Conservation (phyloP, 148 eudicot genomes). For the Salicornia ramosissima region DNA sequence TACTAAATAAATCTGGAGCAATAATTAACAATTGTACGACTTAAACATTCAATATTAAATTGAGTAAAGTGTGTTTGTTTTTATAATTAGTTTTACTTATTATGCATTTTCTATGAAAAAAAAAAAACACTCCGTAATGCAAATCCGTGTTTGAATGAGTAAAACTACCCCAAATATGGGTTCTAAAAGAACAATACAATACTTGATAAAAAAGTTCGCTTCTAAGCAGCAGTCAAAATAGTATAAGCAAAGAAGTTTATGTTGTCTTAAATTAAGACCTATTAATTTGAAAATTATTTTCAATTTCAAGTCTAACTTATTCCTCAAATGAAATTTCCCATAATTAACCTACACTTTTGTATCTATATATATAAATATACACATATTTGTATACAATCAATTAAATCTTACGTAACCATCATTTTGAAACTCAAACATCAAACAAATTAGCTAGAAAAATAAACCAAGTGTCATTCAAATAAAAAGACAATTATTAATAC, state of each 20-base stretch:
- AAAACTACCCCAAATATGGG: constrained; percentile 6
- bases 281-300: not conserved
- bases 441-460: not conserved
- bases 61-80: no score
- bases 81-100: no score
- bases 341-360: not conserved
- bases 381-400: not conserved
- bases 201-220: no score
- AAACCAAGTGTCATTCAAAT: not conserved
- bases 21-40: no score
- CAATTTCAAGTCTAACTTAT: constrained; percentile 3
- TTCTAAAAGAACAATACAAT: not conserved
- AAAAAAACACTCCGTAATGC: no score
- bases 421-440: not conserved
- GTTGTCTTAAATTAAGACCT: constrained; percentile 21
- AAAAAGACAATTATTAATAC: not conserved
- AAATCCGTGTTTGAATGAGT: constrained; percentile 43
- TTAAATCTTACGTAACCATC: not conserved
- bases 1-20: no score
- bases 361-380: not conserved
- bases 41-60: no score
- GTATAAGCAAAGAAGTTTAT: no score
- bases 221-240: constrained; percentile 19
- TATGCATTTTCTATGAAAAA: no score
- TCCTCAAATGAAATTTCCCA: not conserved